Conservation (phyloP, 768 basidiomycete species). For the Amanita molliuscula region DNA sequence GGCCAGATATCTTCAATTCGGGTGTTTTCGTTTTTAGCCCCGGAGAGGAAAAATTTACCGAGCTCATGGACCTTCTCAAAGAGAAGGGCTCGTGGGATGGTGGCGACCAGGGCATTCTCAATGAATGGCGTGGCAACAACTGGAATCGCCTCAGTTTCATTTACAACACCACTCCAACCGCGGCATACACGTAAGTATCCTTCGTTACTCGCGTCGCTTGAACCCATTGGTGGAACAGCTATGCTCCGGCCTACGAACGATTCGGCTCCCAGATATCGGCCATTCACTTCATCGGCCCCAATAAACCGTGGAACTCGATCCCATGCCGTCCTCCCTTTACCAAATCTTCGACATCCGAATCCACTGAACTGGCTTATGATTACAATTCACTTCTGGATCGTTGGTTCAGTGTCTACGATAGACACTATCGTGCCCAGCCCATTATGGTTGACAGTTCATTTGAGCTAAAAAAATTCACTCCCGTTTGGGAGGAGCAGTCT, state of each 20-base stretch:
- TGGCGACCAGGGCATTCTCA: constrained; percentile 95
- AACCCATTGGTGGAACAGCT: constrained; percentile 35
- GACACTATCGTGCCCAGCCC: constrained; percentile 61
- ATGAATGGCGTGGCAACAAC: constrained; percentile 80
- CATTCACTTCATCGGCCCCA: constrained; percentile 91
- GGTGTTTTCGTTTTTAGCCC: constrained; percentile 87
- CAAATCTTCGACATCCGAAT: constrained; percentile 15
- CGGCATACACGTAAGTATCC: constrained; percentile 82
- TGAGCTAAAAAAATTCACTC: constrained; percentile 54
- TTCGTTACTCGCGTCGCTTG: constrained; percentile 16
- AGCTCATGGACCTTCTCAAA: constrained; percentile 60
- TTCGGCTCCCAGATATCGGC: constrained; percentile 81
- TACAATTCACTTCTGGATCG: constrained; percentile 77
- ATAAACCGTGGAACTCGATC: constrained; percentile 89
- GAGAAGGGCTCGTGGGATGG: constrained; percentile 91
- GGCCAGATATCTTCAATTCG: constrained; percentile 99
- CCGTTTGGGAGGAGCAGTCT: constrained; percentile 58
- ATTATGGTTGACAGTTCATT: constrained; percentile 36
- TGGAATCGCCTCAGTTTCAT: constrained; percentile 97
- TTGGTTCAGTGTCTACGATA: constrained; percentile 90
- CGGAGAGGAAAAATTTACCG: constrained; percentile 71
- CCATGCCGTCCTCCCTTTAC: constrained; percentile 53
- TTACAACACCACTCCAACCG: constrained; percentile 97
- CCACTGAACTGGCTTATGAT: constrained; percentile 47
- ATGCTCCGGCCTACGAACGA: constrained; percentile 93